Percentiles rank a stretch among this genome's conserved stretches.
phyloP scores from a whole-genome alignment of 768 basidiomycete species.

The Mycena alexandri region DNA sequence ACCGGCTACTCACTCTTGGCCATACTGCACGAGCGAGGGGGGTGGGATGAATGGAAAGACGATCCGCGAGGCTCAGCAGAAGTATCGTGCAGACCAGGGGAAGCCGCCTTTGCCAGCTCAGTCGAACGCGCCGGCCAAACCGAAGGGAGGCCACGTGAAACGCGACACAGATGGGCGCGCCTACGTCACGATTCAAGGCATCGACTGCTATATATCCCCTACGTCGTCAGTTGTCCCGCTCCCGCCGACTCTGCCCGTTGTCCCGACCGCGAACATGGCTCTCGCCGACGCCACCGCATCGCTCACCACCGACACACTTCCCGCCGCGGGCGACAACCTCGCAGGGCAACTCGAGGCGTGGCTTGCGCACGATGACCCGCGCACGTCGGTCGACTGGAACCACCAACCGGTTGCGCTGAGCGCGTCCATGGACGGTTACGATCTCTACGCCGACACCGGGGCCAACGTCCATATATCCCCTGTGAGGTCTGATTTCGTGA shows the following conservation, averaged over 20 bases:
- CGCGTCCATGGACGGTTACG: not conserved
- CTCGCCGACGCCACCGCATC: not conserved
- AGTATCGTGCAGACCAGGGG: not conserved
- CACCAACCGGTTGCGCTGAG: too few relatives aligned
- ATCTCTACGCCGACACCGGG: too few relatives aligned
- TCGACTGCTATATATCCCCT: not conserved
- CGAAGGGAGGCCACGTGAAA: not conserved
- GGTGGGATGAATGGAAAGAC: constrained; percentile 14
- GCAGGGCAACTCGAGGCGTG: not conserved
- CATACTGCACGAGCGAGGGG: constrained; percentile 5
- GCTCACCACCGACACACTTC: not conserved
- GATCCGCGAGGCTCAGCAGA: not conserved
- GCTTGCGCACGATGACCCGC: not conserved
- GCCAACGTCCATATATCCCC: too few relatives aligned
- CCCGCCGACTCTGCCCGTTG: not conserved
- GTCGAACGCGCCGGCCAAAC: not conserved
- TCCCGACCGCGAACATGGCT: not conserved
- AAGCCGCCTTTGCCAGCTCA: too few relatives aligned
- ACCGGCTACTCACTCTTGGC: not conserved
- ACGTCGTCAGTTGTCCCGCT: too few relatives aligned
- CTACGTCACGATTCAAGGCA: not conserved
- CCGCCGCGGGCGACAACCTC: not conserved
- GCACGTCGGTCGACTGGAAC: not conserved
- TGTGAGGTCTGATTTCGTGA: too few relatives aligned
- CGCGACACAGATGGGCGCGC: not conserved